These are phyloP conservation scores for Ceratocystis ficicola DNA, from an alignment of 2,329 filamentous ascomycete genomes.

Conservation along the genomic window DNA sequence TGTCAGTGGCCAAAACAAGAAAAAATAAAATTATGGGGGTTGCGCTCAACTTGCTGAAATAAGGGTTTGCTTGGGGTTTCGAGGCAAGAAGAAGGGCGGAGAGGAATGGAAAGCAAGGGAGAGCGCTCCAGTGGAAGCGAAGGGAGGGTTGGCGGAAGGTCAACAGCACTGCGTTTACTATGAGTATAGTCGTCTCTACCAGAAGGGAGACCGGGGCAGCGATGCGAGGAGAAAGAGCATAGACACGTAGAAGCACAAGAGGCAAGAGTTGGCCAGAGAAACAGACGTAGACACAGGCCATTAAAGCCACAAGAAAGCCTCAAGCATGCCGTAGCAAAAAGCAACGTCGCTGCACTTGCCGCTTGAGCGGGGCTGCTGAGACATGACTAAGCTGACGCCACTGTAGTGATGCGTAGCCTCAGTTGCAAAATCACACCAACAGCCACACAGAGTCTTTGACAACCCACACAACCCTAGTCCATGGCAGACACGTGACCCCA, in stretches of 20 bases:
- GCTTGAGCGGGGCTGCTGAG: too few relatives aligned
- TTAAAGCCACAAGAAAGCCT: too few relatives aligned
- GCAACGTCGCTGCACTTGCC: not conserved
- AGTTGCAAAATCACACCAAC: too few relatives aligned
- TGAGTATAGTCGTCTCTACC: not conserved
- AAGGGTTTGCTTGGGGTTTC: not conserved
- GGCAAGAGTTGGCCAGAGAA: too few relatives aligned
- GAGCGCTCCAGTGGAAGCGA: not conserved
- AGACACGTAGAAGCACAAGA: not conserved
- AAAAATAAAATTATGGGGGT: not conserved
- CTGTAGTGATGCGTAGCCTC: too few relatives aligned
- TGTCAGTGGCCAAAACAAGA: not conserved
- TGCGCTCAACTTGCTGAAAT: not conserved
- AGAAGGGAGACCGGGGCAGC: not conserved
- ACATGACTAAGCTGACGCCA: constrained; percentile 1
- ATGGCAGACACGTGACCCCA: not conserved
- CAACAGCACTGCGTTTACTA: too few relatives aligned
- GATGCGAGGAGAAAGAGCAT: not conserved
- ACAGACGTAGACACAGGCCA: too few relatives aligned
- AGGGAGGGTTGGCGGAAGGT: not conserved
- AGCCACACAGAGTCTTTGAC: too few relatives aligned
- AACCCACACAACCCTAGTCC: not conserved
- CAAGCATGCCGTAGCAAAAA: not conserved
- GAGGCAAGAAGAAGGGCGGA: not conserved
- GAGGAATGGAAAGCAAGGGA: not conserved